Base-by-base conservation (phyloP, 495 filamentous ascomycete genomes). In the Parachaetomium inaequale region DNA sequence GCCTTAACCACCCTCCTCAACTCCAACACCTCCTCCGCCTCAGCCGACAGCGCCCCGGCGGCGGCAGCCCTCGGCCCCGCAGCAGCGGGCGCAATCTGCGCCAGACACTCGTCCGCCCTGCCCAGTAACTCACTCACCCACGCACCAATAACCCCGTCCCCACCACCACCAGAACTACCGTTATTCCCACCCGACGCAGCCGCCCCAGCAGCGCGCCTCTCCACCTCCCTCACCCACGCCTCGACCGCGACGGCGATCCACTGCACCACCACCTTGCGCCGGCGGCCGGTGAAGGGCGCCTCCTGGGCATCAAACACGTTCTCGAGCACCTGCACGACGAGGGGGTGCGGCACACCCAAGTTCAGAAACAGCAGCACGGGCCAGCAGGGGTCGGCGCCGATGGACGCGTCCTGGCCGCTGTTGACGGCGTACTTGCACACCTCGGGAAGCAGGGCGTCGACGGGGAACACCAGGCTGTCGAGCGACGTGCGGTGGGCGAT, bases 251-350 rank as follows among this genome's bases (percentile, higher is more conserved):
- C 62, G 34, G 69, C 58, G 64, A 79, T 75, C 77, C 78, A 79
- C 57, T 79, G 76, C 3, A 78, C 69, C 4, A 82, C 63, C 1
- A 65, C 61, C 38, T 67, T 77, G 31, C 75, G 71, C 23, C 70
- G 66, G n/a, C 77, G 70, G 7, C 87, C 89, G 25, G 84, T 81
- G 74, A 96, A 97, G 0, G 95, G 94, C 7, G 86, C 79, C 69
- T 94, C 89, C 65, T 95, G 87, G 45, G 85, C 83, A 73, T 93
- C 93, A 69, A 87, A 92, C 79, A 96, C 87, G 34, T 78, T 77
- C 70, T 97, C 94, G 8, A 98, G 82, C 38, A 92, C 85, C 19
- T 85, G 78, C 65, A 90, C 81, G 17, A 97, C 78, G 2, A 86
- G 79, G 63, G 96, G 89, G 65, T 87, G 86, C 11, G 88, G 79